Conservation (phyloP, 495 filamentous ascomycete species). For the Hypoxylon lenormandii region DNA sequence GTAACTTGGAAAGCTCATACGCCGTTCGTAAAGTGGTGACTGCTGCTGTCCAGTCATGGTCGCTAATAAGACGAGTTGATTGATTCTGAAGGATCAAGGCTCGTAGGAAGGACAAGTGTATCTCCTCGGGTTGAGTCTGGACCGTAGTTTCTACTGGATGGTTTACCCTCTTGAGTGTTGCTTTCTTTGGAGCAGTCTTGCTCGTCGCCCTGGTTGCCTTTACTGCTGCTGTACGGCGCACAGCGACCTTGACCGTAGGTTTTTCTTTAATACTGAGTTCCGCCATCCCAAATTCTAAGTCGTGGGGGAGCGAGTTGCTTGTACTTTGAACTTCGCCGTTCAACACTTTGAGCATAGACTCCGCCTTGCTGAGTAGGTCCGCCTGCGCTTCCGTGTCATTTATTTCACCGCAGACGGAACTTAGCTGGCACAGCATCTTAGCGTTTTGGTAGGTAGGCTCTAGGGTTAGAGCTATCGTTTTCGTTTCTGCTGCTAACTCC, state of each 20-base stretch:
- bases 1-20: slow-evolving; percentile 54
- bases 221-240: slow-evolving; percentile 35
- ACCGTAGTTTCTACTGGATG: slow-evolving; percentile 45
- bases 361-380: slow-evolving; percentile 55
- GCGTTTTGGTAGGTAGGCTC: slow-evolving; percentile 63
- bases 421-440: slow-evolving; percentile 57
- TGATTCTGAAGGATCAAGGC: slow-evolving; percentile 74
- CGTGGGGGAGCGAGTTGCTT: slow-evolving; percentile 11
- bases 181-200: slow-evolving; percentile 46
- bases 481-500: slow-evolving; percentile 67
- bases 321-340: slow-evolving; percentile 22
- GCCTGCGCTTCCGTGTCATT: slow-evolving; percentile 55
- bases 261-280: slow-evolving; percentile 58
- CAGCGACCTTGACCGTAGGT: slow-evolving; percentile 37
- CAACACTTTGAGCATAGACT: slow-evolving; percentile 53
- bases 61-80: slow-evolving; percentile 67
- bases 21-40: slow-evolving; percentile 63
- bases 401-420: slow-evolving; percentile 58
- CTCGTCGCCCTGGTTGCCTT: slow-evolving; percentile 41
- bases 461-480: slow-evolving; percentile 53
- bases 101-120: slow-evolving; percentile 68
- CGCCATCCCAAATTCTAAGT: slow-evolving; percentile 64
- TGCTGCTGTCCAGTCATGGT: slow-evolving; percentile 68
- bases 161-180: slow-evolving; percentile 43
- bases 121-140: slow-evolving; percentile 59